Evolutionary conservation across 192 early-diverging fungal genomes (phyloP).

Genomic region (Chytriomyces sp.): DNA sequence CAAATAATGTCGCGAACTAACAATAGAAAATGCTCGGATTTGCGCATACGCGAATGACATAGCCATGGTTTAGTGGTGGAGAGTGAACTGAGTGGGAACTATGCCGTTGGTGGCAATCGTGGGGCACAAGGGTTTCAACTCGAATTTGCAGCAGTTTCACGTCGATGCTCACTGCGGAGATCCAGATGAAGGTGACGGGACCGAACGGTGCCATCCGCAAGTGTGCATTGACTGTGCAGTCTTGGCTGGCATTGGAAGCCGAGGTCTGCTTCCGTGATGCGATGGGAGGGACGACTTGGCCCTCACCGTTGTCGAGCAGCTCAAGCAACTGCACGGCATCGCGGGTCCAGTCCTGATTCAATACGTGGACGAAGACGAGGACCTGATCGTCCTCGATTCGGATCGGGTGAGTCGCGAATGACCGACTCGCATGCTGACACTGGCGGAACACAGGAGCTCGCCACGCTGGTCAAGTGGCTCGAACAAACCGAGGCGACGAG

Average conservation of each 20-base stretch:
- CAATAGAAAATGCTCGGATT: too few species aligned
- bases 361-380: conserved; percentile 18
- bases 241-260: conserved; percentile 10
- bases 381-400: conserved; percentile 11
- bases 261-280: neutral
- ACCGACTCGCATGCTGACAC: neutral
- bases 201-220: conserved; percentile 14
- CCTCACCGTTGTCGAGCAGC: neutral
- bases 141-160: too few species aligned
- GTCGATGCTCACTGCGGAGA: too few species aligned
- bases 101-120: too few species aligned
- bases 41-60: too few species aligned
- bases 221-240: conserved; percentile 7
- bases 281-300: neutral
- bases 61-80: too few species aligned
- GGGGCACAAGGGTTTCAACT: too few species aligned
- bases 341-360: neutral
- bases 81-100: too few species aligned
- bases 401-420: conserved; percentile 1
- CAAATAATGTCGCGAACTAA: too few species aligned
- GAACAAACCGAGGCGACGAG: neutral
- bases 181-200: conserved; percentile 11
- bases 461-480: conserved; percentile 10
- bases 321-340: conserved; percentile 16
- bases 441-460: neutral